Evolutionary conservation across 768 basidiomycete species (phyloP).

Genomic region (Mycena leptocephala): DNA sequence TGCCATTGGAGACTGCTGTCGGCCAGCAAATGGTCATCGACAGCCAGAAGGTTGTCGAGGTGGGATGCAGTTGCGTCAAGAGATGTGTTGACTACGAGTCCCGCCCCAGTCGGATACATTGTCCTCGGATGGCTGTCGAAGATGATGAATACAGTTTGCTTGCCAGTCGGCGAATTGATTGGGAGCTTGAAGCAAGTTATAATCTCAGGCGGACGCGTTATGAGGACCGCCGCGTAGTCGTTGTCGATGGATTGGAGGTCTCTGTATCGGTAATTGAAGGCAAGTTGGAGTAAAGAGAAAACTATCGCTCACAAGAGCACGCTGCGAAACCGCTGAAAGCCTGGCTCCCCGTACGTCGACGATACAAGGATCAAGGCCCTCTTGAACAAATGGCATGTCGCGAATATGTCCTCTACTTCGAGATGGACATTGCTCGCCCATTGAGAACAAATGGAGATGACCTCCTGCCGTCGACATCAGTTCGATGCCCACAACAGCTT

Average conservation of each 20-base stretch:
- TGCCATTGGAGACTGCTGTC: conserved; percentile 73
- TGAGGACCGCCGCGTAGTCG: conserved; percentile 59
- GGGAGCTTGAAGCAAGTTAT: conserved; percentile 65
- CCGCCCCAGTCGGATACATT: conserved; percentile 73
- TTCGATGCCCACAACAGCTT: background rate
- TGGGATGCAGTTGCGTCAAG: conserved; percentile 60
- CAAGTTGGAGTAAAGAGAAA: background rate
- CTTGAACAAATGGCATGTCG: conserved; percentile 62
- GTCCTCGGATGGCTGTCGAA: conserved; percentile 82
- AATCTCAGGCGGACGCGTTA: conserved; percentile 84
- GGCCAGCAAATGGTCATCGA: conserved; percentile 62
- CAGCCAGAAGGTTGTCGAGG: conserved; percentile 63
- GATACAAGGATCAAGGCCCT: conserved; percentile 53
- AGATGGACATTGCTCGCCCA: conserved; percentile 71
- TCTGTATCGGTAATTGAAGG: conserved; percentile 35
- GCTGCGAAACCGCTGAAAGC: conserved; percentile 54
- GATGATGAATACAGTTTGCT: conserved; percentile 62
- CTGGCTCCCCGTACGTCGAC: conserved; percentile 56
- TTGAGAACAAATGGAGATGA: conserved; percentile 68
- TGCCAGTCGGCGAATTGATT: conserved; percentile 30
- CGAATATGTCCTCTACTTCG: conserved; percentile 70
- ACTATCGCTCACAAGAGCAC: conserved; percentile 45
- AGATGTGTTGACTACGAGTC: conserved; percentile 68
- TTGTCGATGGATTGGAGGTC: conserved; percentile 42
- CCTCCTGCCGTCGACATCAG: conserved; percentile 58